Conservation (phyloP, 495 filamentous ascomycete genomes). For the Neurospora tetrasperma region DNA sequence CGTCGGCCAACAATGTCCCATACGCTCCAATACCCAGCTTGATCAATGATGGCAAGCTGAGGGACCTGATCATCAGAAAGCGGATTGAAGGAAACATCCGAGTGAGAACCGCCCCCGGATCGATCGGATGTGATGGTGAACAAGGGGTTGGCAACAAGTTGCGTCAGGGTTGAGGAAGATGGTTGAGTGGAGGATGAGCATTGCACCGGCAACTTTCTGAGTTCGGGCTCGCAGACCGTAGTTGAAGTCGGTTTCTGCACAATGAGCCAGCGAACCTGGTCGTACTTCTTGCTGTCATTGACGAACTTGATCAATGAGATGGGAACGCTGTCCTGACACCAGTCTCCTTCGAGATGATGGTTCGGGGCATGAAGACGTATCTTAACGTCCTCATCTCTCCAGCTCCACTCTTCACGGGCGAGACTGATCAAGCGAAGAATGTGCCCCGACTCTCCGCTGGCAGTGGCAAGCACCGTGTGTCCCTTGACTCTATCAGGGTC, state of each 20-base stretch:
- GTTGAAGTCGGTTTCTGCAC: slow-evolving; percentile 49
- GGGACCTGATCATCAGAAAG: slow-evolving; percentile 39
- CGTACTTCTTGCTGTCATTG: slow-evolving; percentile 33
- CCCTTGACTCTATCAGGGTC: slow-evolving; percentile 7
- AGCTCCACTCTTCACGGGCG: slow-evolving; percentile 32
- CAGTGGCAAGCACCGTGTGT: slow-evolving; percentile 34
- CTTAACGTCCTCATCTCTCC: slow-evolving; percentile 31
- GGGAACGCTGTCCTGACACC: slow-evolving; percentile 44
- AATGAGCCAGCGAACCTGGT: slow-evolving; percentile 48
- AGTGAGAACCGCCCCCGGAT: slow-evolving; percentile 51
- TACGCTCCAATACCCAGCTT: slow-evolving; percentile 61
- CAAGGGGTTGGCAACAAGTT: slow-evolving; percentile 52
- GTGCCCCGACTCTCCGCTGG: slow-evolving; percentile 41
- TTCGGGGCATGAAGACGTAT: slow-evolving; percentile 28
- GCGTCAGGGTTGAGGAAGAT: slow-evolving; percentile 26
- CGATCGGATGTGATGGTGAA: slow-evolving; percentile 41
- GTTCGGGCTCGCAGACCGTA: slow-evolving; percentile 49
- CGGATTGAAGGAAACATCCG: slow-evolving; percentile 72
- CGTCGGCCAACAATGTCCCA: slow-evolving; percentile 49
- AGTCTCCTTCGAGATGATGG: slow-evolving; percentile 29
- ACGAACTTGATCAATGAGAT: slow-evolving; percentile 62
- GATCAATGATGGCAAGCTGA: slow-evolving; percentile 66
- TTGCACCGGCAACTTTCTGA: slow-evolving; percentile 16
- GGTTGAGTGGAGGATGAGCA: background rate
- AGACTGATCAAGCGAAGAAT: slow-evolving; percentile 40